Conservation (phyloP, 1,284 basidiomycete species). For the Fomitopsis pinicola region DNA sequence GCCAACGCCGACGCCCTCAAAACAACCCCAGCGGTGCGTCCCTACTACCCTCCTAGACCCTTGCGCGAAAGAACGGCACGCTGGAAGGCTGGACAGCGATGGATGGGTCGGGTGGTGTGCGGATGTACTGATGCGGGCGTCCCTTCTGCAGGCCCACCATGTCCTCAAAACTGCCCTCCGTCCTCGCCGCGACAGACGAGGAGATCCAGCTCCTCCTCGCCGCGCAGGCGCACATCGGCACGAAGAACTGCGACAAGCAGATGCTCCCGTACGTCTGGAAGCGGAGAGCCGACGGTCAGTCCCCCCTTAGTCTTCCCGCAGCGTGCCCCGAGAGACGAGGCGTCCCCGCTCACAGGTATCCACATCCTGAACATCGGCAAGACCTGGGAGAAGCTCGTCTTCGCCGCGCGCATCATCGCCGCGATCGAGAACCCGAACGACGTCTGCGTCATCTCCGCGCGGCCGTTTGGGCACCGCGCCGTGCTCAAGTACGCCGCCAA, state of each 20-base stretch:
- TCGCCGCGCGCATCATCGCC: slow-evolving; percentile 92
- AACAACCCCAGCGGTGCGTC: slow-evolving; percentile 33
- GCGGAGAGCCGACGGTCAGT: slow-evolving; percentile 88
- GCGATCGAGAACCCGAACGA: slow-evolving; percentile 98
- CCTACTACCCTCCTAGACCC: slow-evolving; percentile 6
- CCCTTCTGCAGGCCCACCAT: slow-evolving; percentile 35
- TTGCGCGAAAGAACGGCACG: slow-evolving; percentile 24
- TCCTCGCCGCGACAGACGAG: slow-evolving; percentile 92
- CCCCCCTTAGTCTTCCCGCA: not conserved
- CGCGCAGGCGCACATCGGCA: slow-evolving; percentile 95
- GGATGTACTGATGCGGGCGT: slow-evolving; percentile 29
- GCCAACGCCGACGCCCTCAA: slow-evolving; percentile 29
- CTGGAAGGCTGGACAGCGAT: slow-evolving; percentile 22
- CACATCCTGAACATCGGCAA: slow-evolving; percentile 98
- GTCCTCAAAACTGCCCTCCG: slow-evolving; percentile 90
- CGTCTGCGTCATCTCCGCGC: slow-evolving; percentile 96
- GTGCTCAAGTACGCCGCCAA: slow-evolving; percentile 98
- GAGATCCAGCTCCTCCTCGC: slow-evolving; percentile 94
- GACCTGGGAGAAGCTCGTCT: slow-evolving; percentile 99
- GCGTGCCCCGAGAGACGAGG: slow-evolving; percentile 6
- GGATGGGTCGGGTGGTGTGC: slow-evolving; percentile 22
- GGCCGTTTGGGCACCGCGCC: slow-evolving; percentile 98
- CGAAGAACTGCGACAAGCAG: slow-evolving; percentile 98
- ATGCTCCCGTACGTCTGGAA: slow-evolving; percentile 99
- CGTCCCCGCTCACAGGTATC: slow-evolving; percentile 57